Evolutionary conservation across 768 basidiomycete genomes (phyloP), one percentile per base, ranked within the genome.

Genomic region (Leucocoprinus leucothites): DNA sequence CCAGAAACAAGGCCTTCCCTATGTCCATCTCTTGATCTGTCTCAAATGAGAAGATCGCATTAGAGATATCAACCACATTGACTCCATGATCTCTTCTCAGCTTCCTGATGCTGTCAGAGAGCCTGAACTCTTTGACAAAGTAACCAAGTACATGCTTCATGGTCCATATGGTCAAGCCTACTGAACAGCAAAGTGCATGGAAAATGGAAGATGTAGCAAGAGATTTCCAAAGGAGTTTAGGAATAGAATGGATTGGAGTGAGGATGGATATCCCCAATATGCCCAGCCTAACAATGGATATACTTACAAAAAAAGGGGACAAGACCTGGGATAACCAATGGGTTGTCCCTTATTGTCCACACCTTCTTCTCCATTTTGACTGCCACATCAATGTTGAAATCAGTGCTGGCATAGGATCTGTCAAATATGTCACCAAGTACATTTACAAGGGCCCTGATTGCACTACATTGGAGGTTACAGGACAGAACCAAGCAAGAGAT

Each of bases 1-100:
- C 55, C 80, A 82, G 62, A 82, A 82, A 51, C 63, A 74, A 1
- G 80, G 82, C 0, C 71, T 82, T 0, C 80, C 79, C 31, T 79
- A 83, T 55, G 74, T 78, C 4, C 38, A 38, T n/a, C 38, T 38
- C 4, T 13, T 38, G 3, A 8, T 38, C 38, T 38, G 5, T 38
- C 38, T 38, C 4, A n/a, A 4, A 38, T n/a, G 9, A 11, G 9
- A 3, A 8, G 3, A 13, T 6, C 16, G 4, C 3, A 4, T 4
- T 38, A 3, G 4, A n/a, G 16, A n/a, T 4, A 11, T 3, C 38
- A 4, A 38, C 4, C 4, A 38, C 38, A 38, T 38, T 13, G 16
- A 38, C 16, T 8, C 38, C 16, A 9, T 8, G 3, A 38, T 38
- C 14, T 38, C 4, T 3, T 4, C 38, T 6, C 38, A n/a, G 14